Conservation (phyloP, 768 basidiomycete species). For the Mycena sanguinolenta region DNA sequence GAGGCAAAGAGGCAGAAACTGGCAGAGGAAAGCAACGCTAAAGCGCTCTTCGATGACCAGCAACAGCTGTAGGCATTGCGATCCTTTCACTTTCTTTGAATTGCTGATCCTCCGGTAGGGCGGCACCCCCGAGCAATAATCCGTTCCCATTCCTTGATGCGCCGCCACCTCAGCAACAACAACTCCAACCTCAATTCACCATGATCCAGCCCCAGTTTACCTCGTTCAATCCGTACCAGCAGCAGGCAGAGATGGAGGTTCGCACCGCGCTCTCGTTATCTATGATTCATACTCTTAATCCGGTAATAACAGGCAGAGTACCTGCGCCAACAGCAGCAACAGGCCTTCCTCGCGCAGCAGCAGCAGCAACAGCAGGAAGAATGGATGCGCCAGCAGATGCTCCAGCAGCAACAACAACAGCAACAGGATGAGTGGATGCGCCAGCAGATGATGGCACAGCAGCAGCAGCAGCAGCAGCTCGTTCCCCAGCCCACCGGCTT, state of each 20-base stretch:
- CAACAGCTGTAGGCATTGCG: conserved; percentile 74
- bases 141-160: conserved; percentile 76
- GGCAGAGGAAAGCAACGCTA: conserved; percentile 79
- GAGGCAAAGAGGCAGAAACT: conserved; percentile 81
- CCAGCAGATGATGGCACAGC: conserved; percentile 38
- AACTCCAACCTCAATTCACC: conserved; percentile 83
- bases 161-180: conserved; percentile 59
- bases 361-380: conserved; percentile 60
- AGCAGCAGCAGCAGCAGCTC: conserved; percentile 55
- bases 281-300: background rate
- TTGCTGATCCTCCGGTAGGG: conserved; percentile 40
- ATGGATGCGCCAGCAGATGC: conserved; percentile 58
- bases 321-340: conserved; percentile 70
- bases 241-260: conserved; percentile 91
- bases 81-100: conserved; percentile 8
- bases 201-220: conserved; percentile 87
- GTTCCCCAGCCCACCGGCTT: conserved; percentile 80
- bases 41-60: conserved; percentile 88
- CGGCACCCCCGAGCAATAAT: conserved; percentile 57
- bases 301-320: conserved; percentile 69
- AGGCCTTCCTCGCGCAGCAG: conserved; percentile 43
- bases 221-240: conserved; percentile 94
- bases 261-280: conserved; percentile 53
- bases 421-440: conserved; percentile 55
- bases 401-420: conserved; percentile 68